Evolutionary conservation across 768 basidiomycete species (phyloP).

Genomic region (Lanmaoa pseudosensibilis): DNA sequence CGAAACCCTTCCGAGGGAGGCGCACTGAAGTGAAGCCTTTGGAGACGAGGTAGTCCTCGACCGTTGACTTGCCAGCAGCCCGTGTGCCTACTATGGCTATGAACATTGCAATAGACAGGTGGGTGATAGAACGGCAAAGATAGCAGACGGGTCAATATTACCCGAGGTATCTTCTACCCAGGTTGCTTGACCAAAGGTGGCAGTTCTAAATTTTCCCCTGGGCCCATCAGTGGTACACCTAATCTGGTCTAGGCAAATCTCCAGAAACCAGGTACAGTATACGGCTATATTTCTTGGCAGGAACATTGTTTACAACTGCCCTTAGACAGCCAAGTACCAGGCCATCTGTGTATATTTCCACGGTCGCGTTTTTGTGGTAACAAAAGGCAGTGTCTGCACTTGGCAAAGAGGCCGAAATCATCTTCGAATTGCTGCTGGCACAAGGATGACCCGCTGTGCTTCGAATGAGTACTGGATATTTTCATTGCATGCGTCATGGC

Average conservation of each 20-base stretch:
- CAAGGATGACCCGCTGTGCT: not conserved
- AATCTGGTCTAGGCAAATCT: not conserved
- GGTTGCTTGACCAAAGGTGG: not conserved
- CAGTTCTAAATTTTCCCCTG: not conserved
- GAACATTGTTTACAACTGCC: no score
- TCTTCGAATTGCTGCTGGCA: not conserved
- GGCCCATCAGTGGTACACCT: not conserved
- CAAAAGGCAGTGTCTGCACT: not conserved
- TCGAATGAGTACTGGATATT: not conserved
- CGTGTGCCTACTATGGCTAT: conserved; percentile 66
- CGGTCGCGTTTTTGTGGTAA: no score
- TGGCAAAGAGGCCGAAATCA: not conserved
- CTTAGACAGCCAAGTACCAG: no score
- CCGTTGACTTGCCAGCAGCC: conserved; percentile 57
- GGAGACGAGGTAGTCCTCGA: conserved; percentile 58
- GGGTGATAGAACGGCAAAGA: not conserved
- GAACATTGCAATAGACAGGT: conserved; percentile 47
- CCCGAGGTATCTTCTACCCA: not conserved
- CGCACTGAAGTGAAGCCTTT: conserved; percentile 58
- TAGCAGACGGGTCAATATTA: not conserved
- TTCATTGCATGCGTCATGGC: not conserved
- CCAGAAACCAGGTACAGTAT: no score
- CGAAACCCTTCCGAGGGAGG: conserved; percentile 28
- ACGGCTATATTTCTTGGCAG: no score
- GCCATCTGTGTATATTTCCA: no score